Evolutionary conservation across 192 early-diverging fungal species (phyloP), one percentile per base, ranked within the genome.

Genomic region (Backusella liffmaniae): DNA sequence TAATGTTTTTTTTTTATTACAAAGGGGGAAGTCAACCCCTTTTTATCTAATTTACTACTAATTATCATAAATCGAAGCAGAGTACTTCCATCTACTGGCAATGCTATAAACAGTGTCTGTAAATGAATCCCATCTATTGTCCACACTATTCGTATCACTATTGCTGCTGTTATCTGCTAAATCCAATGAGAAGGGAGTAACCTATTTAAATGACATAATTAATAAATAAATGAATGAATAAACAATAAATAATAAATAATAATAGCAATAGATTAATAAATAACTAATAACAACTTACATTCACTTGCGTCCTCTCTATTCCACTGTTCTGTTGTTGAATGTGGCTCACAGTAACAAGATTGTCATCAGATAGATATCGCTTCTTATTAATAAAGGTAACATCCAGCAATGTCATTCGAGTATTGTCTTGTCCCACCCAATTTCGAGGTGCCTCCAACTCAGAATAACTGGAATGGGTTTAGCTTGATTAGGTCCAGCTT

Each of bases 311-410:
- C 30, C 41, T 66, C 13, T 39, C 23, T 42, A 65, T 29, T n/a
- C 26, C 35, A 16, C 51, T 39, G 35, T 74, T 65, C 44, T 74
- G 73, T 35, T 66, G 41, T 30, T 67, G 37, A 21, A 66, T 49
- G 9, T 66, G 66, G 26, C 51, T 67, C 8, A 74, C 13, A 15
- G 39, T 67, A 18, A 74, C 42, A 16, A 74, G 41, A 29, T 39
- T 66, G 15, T 66, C 39, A 2, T 67, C 62, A 67, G 29, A n/a
- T 9, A 42, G 21, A 67, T 74, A 65, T 29, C 7, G 21, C 41
- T 42, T 66, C 26, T 74, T 65, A 44, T 67, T 74, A 46, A 23
- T 29, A 67, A 74, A 74, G 8, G 73, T 66, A 18, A 67, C 65
- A 66, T 74, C 65, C 15, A 66, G 8, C 18, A 74, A n/a, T 26